Conservation (phyloP, 108 stramenopile species). For the Cyclotella atomus region DNA sequence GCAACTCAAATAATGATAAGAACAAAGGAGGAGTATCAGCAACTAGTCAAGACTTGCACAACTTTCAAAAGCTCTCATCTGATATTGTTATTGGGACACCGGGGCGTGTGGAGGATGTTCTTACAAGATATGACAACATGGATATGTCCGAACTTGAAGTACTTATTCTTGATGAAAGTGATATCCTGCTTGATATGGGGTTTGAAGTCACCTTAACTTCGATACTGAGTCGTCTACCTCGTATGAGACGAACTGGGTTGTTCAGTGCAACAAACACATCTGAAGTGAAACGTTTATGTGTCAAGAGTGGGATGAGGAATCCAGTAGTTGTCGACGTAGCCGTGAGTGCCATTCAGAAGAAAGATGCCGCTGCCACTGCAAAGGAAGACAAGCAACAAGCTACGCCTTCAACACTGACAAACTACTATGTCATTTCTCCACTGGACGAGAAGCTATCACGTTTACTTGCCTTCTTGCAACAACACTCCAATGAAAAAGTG, state of each 20-base stretch:
- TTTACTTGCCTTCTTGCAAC: conserved; percentile 79
- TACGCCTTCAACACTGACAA: conserved; percentile 90
- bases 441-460: conserved; percentile 86
- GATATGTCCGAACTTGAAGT: conserved; percentile 86
- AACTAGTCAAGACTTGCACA: conserved; percentile 79
- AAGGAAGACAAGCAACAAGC: conserved; percentile 51
- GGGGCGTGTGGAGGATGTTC: conserved; percentile 93
- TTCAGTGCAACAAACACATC: conserved; percentile 92
- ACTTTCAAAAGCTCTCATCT: conserved; percentile 66
- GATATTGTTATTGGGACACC: conserved; percentile 97
- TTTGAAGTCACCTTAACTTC: conserved; percentile 84
- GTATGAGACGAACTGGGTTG: conserved; percentile 96
- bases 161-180: conserved; percentile 97
- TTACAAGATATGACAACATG: conserved; percentile 81
- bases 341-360: conserved; percentile 44
- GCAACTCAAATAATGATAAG: conserved; percentile 25
- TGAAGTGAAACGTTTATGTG: conserved; percentile 78
- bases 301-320: conserved; percentile 95
- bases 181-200: conserved; percentile 95
- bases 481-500: conserved; percentile 82
- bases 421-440: conserved; percentile 85
- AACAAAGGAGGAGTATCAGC: conserved; percentile 44
- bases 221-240: conserved; percentile 87
- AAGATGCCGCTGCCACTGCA: conserved; percentile 7
- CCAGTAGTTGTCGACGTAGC: conserved; percentile 94